These are phyloP conservation scores for Kurtzmaniella fragi DNA, from an alignment of 805 yeast genomes.

Conservation along the genomic window DNA sequence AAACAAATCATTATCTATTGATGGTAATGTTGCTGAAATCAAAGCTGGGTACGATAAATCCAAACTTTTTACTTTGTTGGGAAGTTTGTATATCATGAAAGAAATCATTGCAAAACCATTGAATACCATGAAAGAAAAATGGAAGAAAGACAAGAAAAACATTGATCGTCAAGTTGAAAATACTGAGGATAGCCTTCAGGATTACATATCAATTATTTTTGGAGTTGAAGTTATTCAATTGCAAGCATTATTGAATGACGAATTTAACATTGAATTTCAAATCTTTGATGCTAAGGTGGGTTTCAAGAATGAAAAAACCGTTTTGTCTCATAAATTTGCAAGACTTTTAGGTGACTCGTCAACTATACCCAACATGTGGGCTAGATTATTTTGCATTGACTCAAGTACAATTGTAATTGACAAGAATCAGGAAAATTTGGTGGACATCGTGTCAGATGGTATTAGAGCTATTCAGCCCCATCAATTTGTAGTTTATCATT, in stretches of 20 bases:
- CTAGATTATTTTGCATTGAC: slow-evolving; percentile 40
- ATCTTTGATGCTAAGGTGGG: slow-evolving; percentile 14
- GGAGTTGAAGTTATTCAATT: slow-evolving; percentile 16
- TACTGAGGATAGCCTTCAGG: slow-evolving; percentile 3
- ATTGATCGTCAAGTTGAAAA: slow-evolving; percentile 2
- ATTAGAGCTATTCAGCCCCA: slow-evolving; percentile 35
- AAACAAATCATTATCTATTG: slow-evolving; percentile 10
- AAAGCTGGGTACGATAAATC: slow-evolving; percentile 21
- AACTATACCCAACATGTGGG: slow-evolving; percentile 41
- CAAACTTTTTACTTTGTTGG: slow-evolving; percentile 26
- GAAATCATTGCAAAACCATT: slow-evolving; percentile 28
- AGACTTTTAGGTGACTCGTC: slow-evolving; percentile 54
- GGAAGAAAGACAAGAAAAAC: slow-evolving; percentile 16
- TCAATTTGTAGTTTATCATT: slow-evolving; percentile 28
- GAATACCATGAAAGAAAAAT: slow-evolving; percentile 14
- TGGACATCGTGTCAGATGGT: slow-evolving; percentile 17
- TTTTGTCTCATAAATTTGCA: slow-evolving; percentile 17
- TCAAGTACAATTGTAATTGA: slow-evolving; percentile 15
- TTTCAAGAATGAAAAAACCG: slow-evolving; percentile 6
- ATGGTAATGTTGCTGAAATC: slow-evolving; percentile 12
- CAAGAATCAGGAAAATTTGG: slow-evolving; percentile 9
- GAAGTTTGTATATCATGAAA: slow-evolving; percentile 25
- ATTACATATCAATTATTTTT: slow-evolving; percentile 9
- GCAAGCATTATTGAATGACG: slow-evolving; percentile 40
- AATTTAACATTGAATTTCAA: slow-evolving; percentile 46